phyloP scores from a whole-genome alignment of 306 rosid species.

The Fragaria ananassa region DNA sequence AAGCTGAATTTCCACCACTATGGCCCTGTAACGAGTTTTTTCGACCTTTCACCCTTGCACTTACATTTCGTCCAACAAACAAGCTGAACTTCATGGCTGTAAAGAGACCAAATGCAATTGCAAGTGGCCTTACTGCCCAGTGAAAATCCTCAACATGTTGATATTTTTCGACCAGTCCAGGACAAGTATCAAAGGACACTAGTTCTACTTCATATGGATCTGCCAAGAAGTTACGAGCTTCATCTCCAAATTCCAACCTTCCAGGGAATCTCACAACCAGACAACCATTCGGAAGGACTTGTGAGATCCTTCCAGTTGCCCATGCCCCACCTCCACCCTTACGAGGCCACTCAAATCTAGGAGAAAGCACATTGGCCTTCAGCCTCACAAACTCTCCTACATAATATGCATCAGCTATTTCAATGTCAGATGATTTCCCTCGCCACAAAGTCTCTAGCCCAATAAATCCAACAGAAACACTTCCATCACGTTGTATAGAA shows the following conservation, averaged over 20 bases:
- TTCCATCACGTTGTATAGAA: slow-evolving; percentile 51
- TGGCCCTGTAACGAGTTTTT: slow-evolving; percentile 26
- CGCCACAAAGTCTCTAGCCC: slow-evolving; percentile 69
- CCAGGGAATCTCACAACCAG: slow-evolving; percentile 74
- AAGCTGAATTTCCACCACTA: slow-evolving; percentile 25
- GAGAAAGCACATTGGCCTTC: slow-evolving; percentile 41
- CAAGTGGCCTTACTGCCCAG: slow-evolving; percentile 77
- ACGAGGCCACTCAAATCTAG: slow-evolving; percentile 68
- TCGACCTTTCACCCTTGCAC: slow-evolving; percentile 24
- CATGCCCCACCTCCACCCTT: slow-evolving; percentile 39
- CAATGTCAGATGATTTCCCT: slow-evolving; percentile 48
- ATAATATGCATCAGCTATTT: slow-evolving; percentile 44
- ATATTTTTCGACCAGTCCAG: slow-evolving; percentile 60
- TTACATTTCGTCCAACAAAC: slow-evolving; percentile 32
- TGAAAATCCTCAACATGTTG: slow-evolving; percentile 81
- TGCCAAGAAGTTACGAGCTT: slow-evolving; percentile 47
- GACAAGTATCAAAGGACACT: slow-evolving; percentile 60
- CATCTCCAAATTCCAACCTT: slow-evolving; percentile 49
- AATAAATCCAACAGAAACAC: slow-evolving; percentile 56
- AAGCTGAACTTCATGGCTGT: slow-evolving; percentile 61
- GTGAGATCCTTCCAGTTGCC: slow-evolving; percentile 59
- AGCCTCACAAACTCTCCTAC: slow-evolving; percentile 67
- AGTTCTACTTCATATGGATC: slow-evolving; percentile 77
- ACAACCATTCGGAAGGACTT: slow-evolving; percentile 69
- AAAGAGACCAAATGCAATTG: slow-evolving; percentile 54